These are phyloP conservation scores for Limonomyces culmigenus DNA, from an alignment of 1,284 basidiomycete genomes.

Conservation along the genomic window DNA sequence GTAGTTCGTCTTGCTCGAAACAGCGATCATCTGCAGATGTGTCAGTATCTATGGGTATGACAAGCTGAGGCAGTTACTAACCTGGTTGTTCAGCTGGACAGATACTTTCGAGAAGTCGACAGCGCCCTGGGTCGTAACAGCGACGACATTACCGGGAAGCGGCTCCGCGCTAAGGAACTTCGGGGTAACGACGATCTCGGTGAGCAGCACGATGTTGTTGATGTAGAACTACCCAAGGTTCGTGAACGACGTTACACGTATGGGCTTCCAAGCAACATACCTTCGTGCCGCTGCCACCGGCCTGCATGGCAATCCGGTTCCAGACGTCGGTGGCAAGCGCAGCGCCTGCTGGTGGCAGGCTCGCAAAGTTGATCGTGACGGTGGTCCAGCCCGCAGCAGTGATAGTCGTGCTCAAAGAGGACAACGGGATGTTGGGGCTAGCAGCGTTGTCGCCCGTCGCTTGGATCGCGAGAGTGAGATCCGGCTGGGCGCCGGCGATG, in stretches of 20 bases:
- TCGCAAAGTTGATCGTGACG: conserved; percentile 24
- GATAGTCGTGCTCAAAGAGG: conserved; percentile 19
- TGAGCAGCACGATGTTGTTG: conserved; percentile 27
- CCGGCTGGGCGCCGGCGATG: conserved; percentile 24
- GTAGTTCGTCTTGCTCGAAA: conserved; percentile 19
- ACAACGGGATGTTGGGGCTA: conserved; percentile 21
- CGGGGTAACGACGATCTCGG: conserved; percentile 21
- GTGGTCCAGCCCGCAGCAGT: conserved; percentile 20
- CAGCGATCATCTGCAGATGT: conserved; percentile 16
- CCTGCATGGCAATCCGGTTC: conserved; percentile 31
- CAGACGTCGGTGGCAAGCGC: conserved; percentile 9
- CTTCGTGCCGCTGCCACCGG: conserved; percentile 23
- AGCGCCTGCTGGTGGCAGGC: conserved; percentile 23
- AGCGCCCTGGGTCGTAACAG: conserved; percentile 25
- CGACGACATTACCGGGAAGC: conserved; percentile 24
- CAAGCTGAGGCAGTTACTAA: conserved; percentile 1
- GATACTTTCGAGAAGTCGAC: conserved; percentile 22
- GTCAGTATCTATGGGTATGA: conserved; percentile 6
- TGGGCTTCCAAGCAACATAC: too few relatives aligned
- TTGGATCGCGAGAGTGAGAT: conserved; percentile 20
- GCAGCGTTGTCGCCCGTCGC: conserved; percentile 18
- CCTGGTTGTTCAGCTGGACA: conserved; percentile 22
- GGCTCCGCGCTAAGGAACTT: conserved; percentile 32
- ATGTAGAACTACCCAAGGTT: conserved; percentile 26
- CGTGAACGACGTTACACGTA: too few relatives aligned